phyloP scores from a whole-genome alignment of 164 flowering plant genomes.

The Magnolia officinalis region DNA sequence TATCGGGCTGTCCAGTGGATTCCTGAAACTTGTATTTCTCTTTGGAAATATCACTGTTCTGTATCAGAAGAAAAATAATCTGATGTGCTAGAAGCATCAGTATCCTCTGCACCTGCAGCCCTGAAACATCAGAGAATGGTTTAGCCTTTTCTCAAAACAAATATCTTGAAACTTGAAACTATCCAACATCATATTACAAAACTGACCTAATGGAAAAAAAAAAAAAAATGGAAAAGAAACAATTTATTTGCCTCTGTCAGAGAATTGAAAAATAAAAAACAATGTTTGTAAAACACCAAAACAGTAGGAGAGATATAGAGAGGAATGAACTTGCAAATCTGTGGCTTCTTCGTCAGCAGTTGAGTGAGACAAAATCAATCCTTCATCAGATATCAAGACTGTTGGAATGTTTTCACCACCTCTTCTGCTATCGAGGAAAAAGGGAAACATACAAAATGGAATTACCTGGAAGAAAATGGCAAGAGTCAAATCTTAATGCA shows the following conservation, averaged over 20 bases:
- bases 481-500: background rate
- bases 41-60: conserved; percentile 40
- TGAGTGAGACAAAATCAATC: conserved; percentile 15
- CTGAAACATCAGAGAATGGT: conserved; percentile 35
- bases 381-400: conserved; percentile 12
- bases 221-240: background rate
- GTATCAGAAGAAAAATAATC: conserved; percentile 38
- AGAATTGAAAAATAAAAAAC: conserved; percentile 3
- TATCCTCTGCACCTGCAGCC: conserved; percentile 21
- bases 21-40: conserved; percentile 36
- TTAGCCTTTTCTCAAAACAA: conserved; percentile 1
- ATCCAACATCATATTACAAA: no score
- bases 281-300: background rate
- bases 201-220: background rate
- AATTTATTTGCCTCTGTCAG: conserved; percentile 2
- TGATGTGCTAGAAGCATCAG: conserved; percentile 37
- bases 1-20: conserved; percentile 23
- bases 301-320: background rate
- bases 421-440: background rate
- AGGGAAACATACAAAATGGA: conserved; percentile 18
- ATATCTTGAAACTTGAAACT: background rate
- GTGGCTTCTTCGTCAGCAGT: conserved; percentile 22
- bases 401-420: background rate
- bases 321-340: conserved; percentile 31
- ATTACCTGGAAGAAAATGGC: conserved; percentile 35